Evolutionary conservation across 2,329 filamentous ascomycete genomes (phyloP), one percentile per base, ranked within the genome.

Genomic region (Gremmenia infestans): DNA sequence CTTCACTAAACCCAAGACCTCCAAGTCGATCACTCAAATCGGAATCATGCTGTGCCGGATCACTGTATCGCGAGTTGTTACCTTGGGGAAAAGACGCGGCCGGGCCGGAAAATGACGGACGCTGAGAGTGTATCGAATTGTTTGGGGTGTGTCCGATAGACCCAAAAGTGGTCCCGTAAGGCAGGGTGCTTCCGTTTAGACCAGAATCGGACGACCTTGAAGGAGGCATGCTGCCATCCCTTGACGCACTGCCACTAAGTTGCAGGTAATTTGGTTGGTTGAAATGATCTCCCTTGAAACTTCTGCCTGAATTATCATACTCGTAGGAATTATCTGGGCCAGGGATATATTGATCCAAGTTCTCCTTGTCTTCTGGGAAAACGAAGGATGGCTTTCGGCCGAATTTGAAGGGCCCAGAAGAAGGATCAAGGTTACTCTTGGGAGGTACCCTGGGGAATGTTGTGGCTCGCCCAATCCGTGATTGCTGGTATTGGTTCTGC

Each of bases 161-260:
- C 12, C 64, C 71, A 67, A 62, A 68, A 39, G 53, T 45, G 48
- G 60, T 65, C 8, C 56, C 62, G 48, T 66, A 66, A 7, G 60
- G 47, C 32, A 64, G 54, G 28, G 53, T 57, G 37, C 53, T 59
- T 19, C 56, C 56, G 54, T 63, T 66, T 28, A 67, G 54, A 9
- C 72, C 77, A n/a, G 71, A 69, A 46, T 80, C 76, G 4, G 77
- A 74, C 54, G 81, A 78, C 48, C 80, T 76, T 37, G 82, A 83
- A 2, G 81, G 76, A 46, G 82, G 80, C 48, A 81, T 71, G 67
- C 76, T 82, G 43, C 74, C 71, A 56, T 83, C 82, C 57, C 80
- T 75, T n/a, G 81, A 78, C 3, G 73, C 68, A 17, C 74, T 71
- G 48, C 72, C 72, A 48, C 76, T 77, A 15, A 73, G 66, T 36